phyloP scores from a whole-genome alignment of 2,329 filamentous ascomycete species.

The Exophiala bonariae region DNA sequence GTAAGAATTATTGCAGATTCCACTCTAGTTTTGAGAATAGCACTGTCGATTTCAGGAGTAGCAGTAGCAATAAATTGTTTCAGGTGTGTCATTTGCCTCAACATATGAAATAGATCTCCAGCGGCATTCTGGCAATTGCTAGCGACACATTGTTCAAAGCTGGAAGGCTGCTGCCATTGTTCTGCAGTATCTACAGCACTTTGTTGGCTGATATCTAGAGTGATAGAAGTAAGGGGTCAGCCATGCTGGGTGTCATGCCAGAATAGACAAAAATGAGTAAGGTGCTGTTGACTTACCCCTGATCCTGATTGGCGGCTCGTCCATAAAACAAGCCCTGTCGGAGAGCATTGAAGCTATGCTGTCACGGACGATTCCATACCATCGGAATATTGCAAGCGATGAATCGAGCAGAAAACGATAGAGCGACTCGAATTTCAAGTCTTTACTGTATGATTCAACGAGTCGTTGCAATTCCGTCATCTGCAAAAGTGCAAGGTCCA shows the following conservation, averaged over 20 bases:
- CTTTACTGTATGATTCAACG: conserved; percentile 8
- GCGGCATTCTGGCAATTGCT: conserved; percentile 11
- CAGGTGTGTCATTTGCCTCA: conserved; percentile 7
- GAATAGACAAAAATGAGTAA: too few relatives aligned
- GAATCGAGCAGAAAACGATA: conserved; percentile 18
- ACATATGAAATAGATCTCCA: conserved; percentile 18
- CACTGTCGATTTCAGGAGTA: not conserved
- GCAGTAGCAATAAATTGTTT: conserved; percentile 2
- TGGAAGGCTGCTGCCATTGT: conserved; percentile 7
- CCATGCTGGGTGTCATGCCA: too few relatives aligned
- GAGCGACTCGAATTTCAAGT: conserved; percentile 7
- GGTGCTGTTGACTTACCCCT: conserved; percentile 15
- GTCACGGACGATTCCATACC: conserved; percentile 15
- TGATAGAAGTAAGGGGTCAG: too few relatives aligned
- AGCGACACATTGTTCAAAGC: conserved; percentile 13
- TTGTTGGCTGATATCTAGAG: not conserved
- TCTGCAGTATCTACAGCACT: not conserved
- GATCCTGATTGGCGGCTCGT: conserved; percentile 8
- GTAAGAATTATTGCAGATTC: not conserved
- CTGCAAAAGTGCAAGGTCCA: conserved; percentile 11
- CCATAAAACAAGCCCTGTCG: conserved; percentile 10
- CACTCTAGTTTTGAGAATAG: not conserved
- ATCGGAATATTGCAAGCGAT: conserved; percentile 12
- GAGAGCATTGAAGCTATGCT: conserved; percentile 14
- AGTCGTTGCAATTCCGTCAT: conserved; percentile 12